Evolutionary conservation across 352 stramenopile genomes (phyloP).

Genomic region (Phytophthora melonis): DNA sequence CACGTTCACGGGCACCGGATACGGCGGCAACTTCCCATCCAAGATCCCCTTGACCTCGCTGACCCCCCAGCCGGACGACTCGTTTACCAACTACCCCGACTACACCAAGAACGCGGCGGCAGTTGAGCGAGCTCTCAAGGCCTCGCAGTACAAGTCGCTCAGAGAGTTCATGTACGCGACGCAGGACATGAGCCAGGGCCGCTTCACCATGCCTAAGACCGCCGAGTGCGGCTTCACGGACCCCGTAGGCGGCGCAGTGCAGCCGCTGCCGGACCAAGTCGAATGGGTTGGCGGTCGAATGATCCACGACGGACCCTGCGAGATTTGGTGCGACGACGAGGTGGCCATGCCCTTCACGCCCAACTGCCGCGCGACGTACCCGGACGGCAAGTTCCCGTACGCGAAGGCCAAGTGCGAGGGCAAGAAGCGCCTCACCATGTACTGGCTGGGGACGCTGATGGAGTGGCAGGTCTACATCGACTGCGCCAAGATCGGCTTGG

Average conservation of each 20-base stretch:
- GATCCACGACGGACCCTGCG: conserved; percentile 53
- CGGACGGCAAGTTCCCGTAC: conserved; percentile 42
- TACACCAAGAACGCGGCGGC: conserved; percentile 28
- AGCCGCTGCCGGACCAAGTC: conserved; percentile 36
- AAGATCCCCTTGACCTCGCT: conserved; percentile 20
- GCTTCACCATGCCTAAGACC: conserved; percentile 29
- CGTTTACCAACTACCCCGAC: conserved; percentile 31
- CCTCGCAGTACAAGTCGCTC: conserved; percentile 16
- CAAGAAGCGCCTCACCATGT: conserved; percentile 48
- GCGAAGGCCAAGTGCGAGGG: conserved; percentile 36
- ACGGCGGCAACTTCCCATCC: conserved; percentile 23
- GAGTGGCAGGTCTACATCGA: conserved; percentile 37
- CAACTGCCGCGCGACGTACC: conserved; percentile 45
- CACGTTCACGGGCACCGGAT: conserved; percentile 22
- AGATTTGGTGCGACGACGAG: conserved; percentile 57
- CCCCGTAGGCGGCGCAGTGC: conserved; percentile 26
- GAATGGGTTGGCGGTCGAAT: conserved; percentile 44
- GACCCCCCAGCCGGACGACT: conserved; percentile 16
- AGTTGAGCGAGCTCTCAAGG: too few relatives aligned
- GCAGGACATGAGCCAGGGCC: conserved; percentile 30
- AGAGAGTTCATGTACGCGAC: conserved; percentile 30
- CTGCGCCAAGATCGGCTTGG: conserved; percentile 31
- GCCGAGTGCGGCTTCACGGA: conserved; percentile 44
- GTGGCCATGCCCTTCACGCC: conserved; percentile 48
- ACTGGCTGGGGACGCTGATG: conserved; percentile 46